Conservation (phyloP, 805 yeast species). For the Pichia phayaonensis region DNA sequence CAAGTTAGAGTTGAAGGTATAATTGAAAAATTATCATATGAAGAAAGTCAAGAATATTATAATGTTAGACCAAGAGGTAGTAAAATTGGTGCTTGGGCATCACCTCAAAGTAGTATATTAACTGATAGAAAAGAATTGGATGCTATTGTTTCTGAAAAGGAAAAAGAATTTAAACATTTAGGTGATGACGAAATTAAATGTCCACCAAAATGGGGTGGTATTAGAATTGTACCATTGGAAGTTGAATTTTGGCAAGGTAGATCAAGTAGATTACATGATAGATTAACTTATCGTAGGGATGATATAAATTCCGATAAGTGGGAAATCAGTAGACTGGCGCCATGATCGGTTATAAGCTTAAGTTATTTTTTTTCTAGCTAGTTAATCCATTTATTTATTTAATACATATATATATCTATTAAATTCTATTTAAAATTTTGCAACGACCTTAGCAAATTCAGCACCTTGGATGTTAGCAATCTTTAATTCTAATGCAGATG, state of each 20-base stretch:
- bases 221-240: slow-evolving; percentile 79
- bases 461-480: slow-evolving; percentile 63
- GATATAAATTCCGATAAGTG: slow-evolving; percentile 41
- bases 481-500: slow-evolving; percentile 54
- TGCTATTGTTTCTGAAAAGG: slow-evolving; percentile 36
- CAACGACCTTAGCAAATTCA: slow-evolving; percentile 44
- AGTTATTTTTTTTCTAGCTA: no score
- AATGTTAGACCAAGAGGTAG: slow-evolving; percentile 88
- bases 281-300: slow-evolving; percentile 64
- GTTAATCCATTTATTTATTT: neutral
- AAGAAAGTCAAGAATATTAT: slow-evolving; percentile 71
- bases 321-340: slow-evolving; percentile 66
- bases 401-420: neutral
- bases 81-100: slow-evolving; percentile 94
- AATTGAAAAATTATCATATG: slow-evolving; percentile 64
- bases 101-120: slow-evolving; percentile 72
- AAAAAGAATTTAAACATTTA: slow-evolving; percentile 47
- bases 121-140: slow-evolving; percentile 58
- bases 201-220: slow-evolving; percentile 95
- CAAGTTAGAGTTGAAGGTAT: slow-evolving; percentile 90
- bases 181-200: slow-evolving; percentile 66
- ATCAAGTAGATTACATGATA: slow-evolving; percentile 79
- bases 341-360: no score
- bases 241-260: slow-evolving; percentile 99
- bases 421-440: slow-evolving; percentile 16